Percentiles rank a stretch among this genome's conserved stretches.
Evolutionary conservation across 768 basidiomycete genomes (phyloP).

Genomic region (Auriculariales sp.): DNA sequence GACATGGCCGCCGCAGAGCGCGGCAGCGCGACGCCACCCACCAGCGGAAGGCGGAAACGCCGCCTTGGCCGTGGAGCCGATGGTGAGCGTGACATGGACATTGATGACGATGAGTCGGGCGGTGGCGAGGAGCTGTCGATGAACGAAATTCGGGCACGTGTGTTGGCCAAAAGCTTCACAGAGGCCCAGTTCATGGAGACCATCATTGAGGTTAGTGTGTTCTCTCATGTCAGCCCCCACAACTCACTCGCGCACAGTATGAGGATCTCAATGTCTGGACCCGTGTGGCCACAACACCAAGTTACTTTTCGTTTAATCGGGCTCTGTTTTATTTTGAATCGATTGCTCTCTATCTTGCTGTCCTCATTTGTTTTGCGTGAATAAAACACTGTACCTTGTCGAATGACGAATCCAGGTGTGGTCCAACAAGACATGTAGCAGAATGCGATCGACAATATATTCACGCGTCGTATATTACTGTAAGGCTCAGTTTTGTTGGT

Average conservation of each 20-base stretch:
- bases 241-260: conserved; percentile 41
- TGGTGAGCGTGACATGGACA: conserved; percentile 53
- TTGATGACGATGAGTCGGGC: conserved; percentile 46
- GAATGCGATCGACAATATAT: too few relatives aligned
- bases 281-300: conserved; percentile 71
- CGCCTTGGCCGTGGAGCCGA: conserved; percentile 56
- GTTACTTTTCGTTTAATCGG: conserved; percentile 46
- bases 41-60: conserved; percentile 23
- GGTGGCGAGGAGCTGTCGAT: conserved; percentile 63
- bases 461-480: too few relatives aligned
- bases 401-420: too few relatives aligned
- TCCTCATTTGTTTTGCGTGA: too few relatives aligned
- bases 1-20: conserved; percentile 42
- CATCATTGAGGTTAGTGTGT: conserved; percentile 49
- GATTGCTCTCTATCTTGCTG: too few relatives aligned
- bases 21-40: conserved; percentile 17
- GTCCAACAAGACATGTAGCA: too few relatives aligned
- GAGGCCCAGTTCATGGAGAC: conserved; percentile 84
- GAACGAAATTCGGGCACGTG: conserved; percentile 76
- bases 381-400: too few relatives aligned
- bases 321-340: too few relatives aligned
- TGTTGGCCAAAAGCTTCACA: conserved; percentile 78
- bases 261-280: conserved; percentile 71
- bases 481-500: too few relatives aligned
- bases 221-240: conserved; percentile 1